Base-by-base conservation (phyloP, 1,139 yeast genomes). In the Suhomyces taliae region DNA sequence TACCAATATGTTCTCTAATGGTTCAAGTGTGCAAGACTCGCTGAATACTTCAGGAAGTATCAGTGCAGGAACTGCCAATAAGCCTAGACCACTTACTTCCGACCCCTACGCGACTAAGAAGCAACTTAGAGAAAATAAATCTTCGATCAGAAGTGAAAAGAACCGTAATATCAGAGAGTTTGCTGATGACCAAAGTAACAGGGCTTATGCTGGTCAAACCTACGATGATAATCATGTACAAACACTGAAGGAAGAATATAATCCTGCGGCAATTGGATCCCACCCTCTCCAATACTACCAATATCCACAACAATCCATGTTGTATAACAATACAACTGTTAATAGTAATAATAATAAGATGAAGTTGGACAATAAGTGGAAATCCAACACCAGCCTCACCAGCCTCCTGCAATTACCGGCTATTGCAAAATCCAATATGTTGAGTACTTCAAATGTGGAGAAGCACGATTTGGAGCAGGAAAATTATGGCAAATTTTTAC, bases 251-350 rank as follows among this genome's bases (percentile, higher is more conserved):
- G 15, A 27, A 10, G 29, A 31, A n/a, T 12, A n/a, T 27, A 32
- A 26, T 7, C 34, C 34, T 12, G 7, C 7, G 12, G 24, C 37
- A 10, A 19, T n/a, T 7, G 43, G 37, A 8, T 11, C 35, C 11
- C 54, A 46, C 35, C 51, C 53, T 33, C 57, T 55, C 11, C 55
- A 54, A 36, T 64, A 64, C 43, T 64, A 60, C 45, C 61, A 56
- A 44, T 65, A 65, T 40, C 69, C 69, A 1, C 53, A 52, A 7
- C 40, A 51, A 15, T 61, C 68, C n/a, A 62, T 59, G 51, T 52
- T 64, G 40, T 59, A 62, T 40, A 48, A 54, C 34, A 40, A 41
- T 37, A 11, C 11, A 4, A 29, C 7, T 19, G 24, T 19, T 19
- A 19, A 19, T 19, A 19, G 24, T 19, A 19, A 19, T 19, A 4